These are phyloP conservation scores for Fusarium torreyae DNA, from an alignment of 2,329 filamentous ascomycete genomes.

Conservation along the genomic window DNA sequence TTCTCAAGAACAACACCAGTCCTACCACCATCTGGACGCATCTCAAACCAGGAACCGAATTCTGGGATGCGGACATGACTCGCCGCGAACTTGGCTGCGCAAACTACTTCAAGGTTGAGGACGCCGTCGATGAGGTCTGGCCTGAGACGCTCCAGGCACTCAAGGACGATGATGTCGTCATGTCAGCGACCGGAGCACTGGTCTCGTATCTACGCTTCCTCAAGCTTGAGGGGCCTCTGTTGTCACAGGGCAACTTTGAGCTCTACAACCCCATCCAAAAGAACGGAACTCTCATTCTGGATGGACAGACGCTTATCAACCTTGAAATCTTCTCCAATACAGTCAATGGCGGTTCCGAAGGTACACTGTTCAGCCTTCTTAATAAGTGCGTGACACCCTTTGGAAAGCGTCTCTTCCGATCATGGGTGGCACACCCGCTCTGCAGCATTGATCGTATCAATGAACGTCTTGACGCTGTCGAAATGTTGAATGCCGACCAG, in stretches of 20 bases:
- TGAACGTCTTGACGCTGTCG: conserved; percentile 92
- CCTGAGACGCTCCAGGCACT: conserved; percentile 80
- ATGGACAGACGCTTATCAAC: conserved; percentile 97
- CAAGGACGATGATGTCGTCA: conserved; percentile 83
- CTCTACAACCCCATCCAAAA: conserved; percentile 92
- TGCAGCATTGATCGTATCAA: conserved; percentile 92
- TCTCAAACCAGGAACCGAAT: conserved; percentile 88
- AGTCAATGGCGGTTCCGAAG: conserved; percentile 86
- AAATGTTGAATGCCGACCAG: conserved; percentile 88
- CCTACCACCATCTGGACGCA: conserved; percentile 97
- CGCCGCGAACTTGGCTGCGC: conserved; percentile 84
- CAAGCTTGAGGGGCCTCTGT: conserved; percentile 88
- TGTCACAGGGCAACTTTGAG: conserved; percentile 92
- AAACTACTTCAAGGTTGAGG: conserved; percentile 80
- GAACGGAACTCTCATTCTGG: conserved; percentile 91
- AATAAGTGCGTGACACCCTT: conserved; percentile 98
- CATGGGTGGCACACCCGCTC: conserved; percentile 97
- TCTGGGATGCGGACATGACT: conserved; percentile 89
- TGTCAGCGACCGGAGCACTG: conserved; percentile 92
- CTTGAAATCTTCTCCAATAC: conserved; percentile 97
- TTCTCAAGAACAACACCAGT: conserved; percentile 94
- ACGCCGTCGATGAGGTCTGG: conserved; percentile 76
- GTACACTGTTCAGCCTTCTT: conserved; percentile 90
- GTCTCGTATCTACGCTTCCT: conserved; percentile 88
- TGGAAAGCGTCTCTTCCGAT: conserved; percentile 93